Percentiles rank a stretch among this genome's conserved stretches.
These are phyloP conservation scores for Niebla homalea DNA, from an alignment of 495 filamentous ascomycete species.

Conservation along the genomic window DNA sequence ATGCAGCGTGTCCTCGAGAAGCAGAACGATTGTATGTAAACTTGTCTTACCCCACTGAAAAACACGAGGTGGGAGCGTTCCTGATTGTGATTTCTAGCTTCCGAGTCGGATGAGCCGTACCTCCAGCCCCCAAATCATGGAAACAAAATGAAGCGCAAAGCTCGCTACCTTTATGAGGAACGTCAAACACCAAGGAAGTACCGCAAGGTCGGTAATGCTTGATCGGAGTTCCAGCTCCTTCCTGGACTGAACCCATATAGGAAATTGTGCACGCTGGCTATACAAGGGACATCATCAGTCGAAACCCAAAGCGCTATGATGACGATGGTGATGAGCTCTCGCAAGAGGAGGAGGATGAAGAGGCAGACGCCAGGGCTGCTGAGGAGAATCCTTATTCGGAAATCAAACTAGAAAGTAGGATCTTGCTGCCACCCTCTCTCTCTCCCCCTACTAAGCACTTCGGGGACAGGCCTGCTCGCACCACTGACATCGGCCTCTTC, in stretches of 20 bases:
- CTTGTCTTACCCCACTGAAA: neutral
- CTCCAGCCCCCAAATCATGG: constrained; percentile 73
- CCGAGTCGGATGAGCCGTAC: constrained; percentile 76
- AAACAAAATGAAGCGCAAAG: constrained; percentile 77
- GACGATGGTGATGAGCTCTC: constrained; percentile 76
- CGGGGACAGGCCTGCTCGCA: constrained; percentile 58
- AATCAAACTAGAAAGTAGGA: constrained; percentile 69
- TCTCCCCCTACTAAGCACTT: neutral
- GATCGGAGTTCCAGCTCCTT: neutral
- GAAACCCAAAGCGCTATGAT: constrained; percentile 62
- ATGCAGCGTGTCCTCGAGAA: constrained; percentile 62
- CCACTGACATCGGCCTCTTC: constrained; percentile 79
- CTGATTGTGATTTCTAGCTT: constrained; percentile 37
- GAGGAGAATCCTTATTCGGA: constrained; percentile 76
- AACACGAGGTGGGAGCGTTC: neutral
- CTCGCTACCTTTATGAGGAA: constrained; percentile 56
- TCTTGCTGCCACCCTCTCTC: neutral
- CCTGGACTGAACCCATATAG: constrained; percentile 29
- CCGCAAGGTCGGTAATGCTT: neutral
- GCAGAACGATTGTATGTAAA: constrained; percentile 41
- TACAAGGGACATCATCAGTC: constrained; percentile 67
- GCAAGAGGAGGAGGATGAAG: constrained; percentile 67
- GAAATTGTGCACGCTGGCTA: constrained; percentile 75
- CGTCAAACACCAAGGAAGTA: neutral
- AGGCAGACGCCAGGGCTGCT: constrained; percentile 52